phyloP scores from a whole-genome alignment of 1,139 yeast species.

The Hemisphaericaspora lyxosophila region DNA sequence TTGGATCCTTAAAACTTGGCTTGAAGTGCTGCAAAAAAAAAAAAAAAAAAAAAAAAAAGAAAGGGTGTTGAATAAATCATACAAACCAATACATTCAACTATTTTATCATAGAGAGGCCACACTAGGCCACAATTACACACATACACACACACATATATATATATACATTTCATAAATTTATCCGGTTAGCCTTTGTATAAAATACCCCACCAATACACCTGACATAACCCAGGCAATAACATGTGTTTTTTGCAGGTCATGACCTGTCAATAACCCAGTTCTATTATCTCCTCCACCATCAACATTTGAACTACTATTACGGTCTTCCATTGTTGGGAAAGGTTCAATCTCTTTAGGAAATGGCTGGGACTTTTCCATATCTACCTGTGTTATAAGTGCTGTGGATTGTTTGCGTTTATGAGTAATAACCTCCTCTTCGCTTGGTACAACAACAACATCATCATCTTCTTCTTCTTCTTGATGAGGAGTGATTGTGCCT shows the following conservation, averaged over 20 bases:
- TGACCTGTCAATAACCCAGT: slow-evolving; percentile 2
- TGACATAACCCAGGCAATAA: slow-evolving; percentile 14
- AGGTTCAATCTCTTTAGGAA: slow-evolving; percentile 11
- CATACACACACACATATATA: too few species aligned
- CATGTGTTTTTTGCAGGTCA: slow-evolving; percentile 9
- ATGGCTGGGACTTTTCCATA: background rate
- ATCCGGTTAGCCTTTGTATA: slow-evolving; percentile 11
- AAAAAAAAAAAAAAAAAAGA: too few species aligned
- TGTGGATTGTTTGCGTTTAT: background rate
- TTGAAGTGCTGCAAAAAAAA: too few species aligned
- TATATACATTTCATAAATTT: too few species aligned
- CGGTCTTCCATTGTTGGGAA: slow-evolving; percentile 12
- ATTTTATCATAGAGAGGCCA: too few species aligned
- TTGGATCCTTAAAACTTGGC: too few species aligned
- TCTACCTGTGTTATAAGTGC: background rate
- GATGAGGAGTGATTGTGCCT: background rate
- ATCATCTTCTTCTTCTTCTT: background rate
- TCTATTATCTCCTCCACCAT: background rate
- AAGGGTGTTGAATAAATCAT: too few species aligned
- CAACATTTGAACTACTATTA: background rate
- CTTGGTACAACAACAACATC: too few species aligned
- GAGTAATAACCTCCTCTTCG: background rate
- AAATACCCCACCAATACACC: slow-evolving; percentile 14
- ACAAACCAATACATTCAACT: too few species aligned
- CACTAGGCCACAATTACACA: too few species aligned